These are phyloP conservation scores for Salvia hispanica DNA, from an alignment of 257 asterid genomes.

Conservation along the genomic window DNA sequence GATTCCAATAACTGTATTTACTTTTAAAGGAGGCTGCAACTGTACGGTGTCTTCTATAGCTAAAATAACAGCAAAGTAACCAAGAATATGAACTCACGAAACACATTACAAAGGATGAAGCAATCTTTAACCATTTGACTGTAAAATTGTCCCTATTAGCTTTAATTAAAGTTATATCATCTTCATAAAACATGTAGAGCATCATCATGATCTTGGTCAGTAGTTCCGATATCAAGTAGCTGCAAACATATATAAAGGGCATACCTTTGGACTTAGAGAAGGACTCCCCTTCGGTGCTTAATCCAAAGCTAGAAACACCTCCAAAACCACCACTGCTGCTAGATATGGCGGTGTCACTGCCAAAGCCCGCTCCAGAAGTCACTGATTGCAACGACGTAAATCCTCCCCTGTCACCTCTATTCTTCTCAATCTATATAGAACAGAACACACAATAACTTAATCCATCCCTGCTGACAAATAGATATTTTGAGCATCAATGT, in stretches of 20 bases:
- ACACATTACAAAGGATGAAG: neutral
- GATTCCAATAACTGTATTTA: conserved; percentile 18
- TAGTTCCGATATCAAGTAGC: conserved; percentile 2
- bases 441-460: conserved; percentile 11
- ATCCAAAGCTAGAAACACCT: conserved; percentile 62
- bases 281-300: conserved; percentile 66
- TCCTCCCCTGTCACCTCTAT: conserved; percentile 74
- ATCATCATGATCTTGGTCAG: neutral
- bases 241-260: conserved; percentile 14
- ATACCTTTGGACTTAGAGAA: conserved; percentile 75
- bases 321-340: conserved; percentile 63
- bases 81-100: conserved; percentile 3
- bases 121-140: neutral
- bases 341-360: conserved; percentile 62
- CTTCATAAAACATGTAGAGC: neutral
- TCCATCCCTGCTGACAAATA: conserved; percentile 26
- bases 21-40: conserved; percentile 2
- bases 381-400: conserved; percentile 63
- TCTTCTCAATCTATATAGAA: conserved; percentile 66
- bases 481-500: conserved; percentile 13
- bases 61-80: conserved; percentile 14
- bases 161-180: neutral
- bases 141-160: neutral
- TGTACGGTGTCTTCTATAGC: neutral
- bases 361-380: conserved; percentile 76